Conservation (phyloP, 2,329 filamentous ascomycete species). For the Cytospora paraplurivora region DNA sequence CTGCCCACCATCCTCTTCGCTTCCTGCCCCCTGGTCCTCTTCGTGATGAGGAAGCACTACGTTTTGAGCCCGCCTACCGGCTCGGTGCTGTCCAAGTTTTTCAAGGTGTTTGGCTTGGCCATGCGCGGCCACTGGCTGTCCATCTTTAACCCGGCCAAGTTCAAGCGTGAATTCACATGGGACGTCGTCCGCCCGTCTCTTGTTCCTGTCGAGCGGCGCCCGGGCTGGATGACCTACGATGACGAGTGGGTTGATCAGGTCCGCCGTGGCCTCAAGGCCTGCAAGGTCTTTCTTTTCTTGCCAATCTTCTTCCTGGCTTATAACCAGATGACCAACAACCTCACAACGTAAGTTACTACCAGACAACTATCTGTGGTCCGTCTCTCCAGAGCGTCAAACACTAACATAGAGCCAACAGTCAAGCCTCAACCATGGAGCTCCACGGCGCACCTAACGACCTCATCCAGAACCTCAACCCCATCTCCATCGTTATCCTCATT, state of each 20-base stretch:
- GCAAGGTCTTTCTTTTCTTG: constrained; percentile 71
- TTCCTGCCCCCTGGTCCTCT: constrained; percentile 63
- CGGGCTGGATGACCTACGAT: constrained; percentile 78
- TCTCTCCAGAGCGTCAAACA: background rate
- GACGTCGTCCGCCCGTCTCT: constrained; percentile 68
- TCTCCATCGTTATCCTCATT: constrained; percentile 75
- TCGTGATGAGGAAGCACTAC: constrained; percentile 62
- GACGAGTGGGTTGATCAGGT: constrained; percentile 83
- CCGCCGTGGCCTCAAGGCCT: constrained; percentile 67
- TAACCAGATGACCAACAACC: constrained; percentile 62
- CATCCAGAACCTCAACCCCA: constrained; percentile 74
- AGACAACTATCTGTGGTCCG: background rate
- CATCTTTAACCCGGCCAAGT: constrained; percentile 21
- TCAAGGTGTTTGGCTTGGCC: constrained; percentile 62
- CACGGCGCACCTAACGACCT: constrained; percentile 77
- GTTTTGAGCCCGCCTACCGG: constrained; percentile 60
- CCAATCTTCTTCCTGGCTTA: constrained; percentile 64
- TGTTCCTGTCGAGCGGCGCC: constrained; percentile 57
- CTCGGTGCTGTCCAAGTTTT: constrained; percentile 67
- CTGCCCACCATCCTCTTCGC: constrained; percentile 68
- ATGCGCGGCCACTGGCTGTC: constrained; percentile 34
- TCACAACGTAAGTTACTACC: constrained; percentile 44
- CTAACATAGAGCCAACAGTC: constrained; percentile 39
- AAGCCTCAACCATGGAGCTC: constrained; percentile 67
- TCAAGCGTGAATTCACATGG: constrained; percentile 64